phyloP scores from a whole-genome alignment of 2,329 filamentous ascomycete genomes.

The Pezicula rhizophila region DNA sequence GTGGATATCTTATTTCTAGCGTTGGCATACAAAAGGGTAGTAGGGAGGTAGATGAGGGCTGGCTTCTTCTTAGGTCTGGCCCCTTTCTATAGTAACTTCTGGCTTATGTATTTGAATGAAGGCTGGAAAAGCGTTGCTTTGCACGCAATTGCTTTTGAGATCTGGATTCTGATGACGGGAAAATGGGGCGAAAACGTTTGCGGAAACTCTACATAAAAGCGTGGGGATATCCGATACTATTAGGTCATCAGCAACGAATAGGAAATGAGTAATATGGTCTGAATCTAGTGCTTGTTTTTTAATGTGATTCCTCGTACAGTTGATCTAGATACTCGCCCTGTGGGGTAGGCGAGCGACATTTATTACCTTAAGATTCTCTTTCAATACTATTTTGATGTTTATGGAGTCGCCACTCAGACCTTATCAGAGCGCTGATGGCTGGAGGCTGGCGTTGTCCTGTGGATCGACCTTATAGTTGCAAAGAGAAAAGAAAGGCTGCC shows the following conservation, averaged over 20 bases:
- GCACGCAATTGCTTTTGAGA: background rate
- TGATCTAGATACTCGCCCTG: background rate
- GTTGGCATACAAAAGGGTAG: conserved; percentile 2
- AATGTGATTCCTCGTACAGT: too few relatives aligned
- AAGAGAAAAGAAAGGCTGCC: too few relatives aligned
- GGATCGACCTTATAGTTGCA: too few relatives aligned
- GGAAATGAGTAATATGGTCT: too few relatives aligned
- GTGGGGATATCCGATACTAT: background rate
- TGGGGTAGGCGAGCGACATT: background rate
- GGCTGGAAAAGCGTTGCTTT: background rate
- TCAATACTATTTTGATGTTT: background rate
- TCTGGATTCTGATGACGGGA: background rate
- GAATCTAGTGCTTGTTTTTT: too few relatives aligned
- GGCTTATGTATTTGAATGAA: conserved; percentile 4
- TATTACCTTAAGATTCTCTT: background rate
- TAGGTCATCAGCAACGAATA: background rate
- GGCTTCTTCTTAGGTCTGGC: background rate
- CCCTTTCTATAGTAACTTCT: conserved; percentile 2
- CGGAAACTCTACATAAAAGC: background rate
- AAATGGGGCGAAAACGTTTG: background rate
- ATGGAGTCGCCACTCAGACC: background rate
- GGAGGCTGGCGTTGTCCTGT: too few relatives aligned
- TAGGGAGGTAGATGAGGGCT: background rate
- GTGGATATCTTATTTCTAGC: background rate
- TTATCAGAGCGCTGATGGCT: too few relatives aligned